Conservation (phyloP, 257 asterid species). For the Nicotiana attenuata region DNA sequence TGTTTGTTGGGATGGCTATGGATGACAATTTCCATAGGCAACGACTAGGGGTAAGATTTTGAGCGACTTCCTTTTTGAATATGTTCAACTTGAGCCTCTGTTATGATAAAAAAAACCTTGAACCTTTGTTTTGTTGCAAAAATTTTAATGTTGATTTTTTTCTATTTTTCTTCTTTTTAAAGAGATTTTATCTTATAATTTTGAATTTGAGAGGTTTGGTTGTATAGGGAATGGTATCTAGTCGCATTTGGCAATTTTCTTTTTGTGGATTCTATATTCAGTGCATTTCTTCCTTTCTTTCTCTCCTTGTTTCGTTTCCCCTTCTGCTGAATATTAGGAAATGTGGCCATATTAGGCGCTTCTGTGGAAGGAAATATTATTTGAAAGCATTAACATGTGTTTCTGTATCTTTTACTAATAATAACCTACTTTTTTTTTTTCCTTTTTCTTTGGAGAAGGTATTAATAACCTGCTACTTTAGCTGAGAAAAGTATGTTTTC, state of each 20-base stretch:
- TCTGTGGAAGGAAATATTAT: neutral
- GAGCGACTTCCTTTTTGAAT: neutral
- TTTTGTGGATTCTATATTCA: neutral
- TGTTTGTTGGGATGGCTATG: slow-evolving; percentile 1
- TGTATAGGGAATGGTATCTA: neutral
- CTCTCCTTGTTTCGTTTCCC: neutral
- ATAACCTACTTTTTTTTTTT: neutral
- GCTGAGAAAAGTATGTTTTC: neutral
- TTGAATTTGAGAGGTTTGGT: neutral
- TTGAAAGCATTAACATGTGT: neutral
- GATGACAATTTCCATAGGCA: slow-evolving; percentile 1
- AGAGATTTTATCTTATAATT: no score
- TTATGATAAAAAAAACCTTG: neutral
- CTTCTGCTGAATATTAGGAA: neutral
- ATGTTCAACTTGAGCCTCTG: neutral
- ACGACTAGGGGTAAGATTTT: neutral
- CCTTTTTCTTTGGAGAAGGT: no score
- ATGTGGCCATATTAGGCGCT: neutral
- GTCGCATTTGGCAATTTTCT: neutral
- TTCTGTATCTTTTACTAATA: neutral
- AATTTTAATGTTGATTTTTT: neutral
- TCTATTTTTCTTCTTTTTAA: neutral
- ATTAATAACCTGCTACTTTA: neutral
- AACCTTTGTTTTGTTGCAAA: neutral
- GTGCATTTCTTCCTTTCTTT: neutral